Evolutionary conservation across 1,139 yeast genomes (phyloP), one percentile per base, ranked within the genome.

Genomic region (Hyphopichia fennica): DNA sequence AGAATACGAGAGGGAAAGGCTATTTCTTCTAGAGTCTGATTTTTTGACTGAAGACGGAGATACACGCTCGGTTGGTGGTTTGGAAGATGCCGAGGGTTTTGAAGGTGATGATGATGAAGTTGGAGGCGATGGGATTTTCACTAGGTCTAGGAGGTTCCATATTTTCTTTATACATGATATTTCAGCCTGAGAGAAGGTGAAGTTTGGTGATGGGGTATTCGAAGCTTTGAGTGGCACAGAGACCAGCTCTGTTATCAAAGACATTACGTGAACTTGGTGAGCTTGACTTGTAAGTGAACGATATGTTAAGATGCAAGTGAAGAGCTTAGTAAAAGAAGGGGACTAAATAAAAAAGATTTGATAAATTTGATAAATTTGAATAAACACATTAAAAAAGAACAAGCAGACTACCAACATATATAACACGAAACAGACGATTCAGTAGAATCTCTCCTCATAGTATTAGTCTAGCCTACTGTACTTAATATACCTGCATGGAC

Each of bases 141-240:
- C 29, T 33, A 47, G 16, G 32, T 49, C 47, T n/a, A 51, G 38
- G 2, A 50, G 31, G 27, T 39, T 27, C 61, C 61, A 56, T 27
- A 51, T 41, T 34, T 37, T 32, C 35, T 47, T 50, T 35, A 56
- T 43, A 18, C 39, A 39, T 13, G 42, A 37, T 11, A 54, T 46
- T 33, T 56, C 57, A 22, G 39, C 41, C 35, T 47, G 50, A 10
- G 56, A 32, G 32, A 52, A 46, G 32, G 35, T 40, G 35, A 51
- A 42, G 17, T 31, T 30, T 14, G 46, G 45, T 10, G 15, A n/a
- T 8, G 19, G 6, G 9, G 33, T 6, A 18, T 28, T 14, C 16
- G 11, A 20, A 17, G 7, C n/a, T 13, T 28, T 36, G 11, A 36
- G 3, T 11, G 30, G 19, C 5, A 18, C 38, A 25, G 38, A 36